A percentile compares a stretch with the other conserved stretches of the same genome.
Evolutionary conservation across 2,329 filamentous ascomycete genomes (phyloP).

Genomic region (Didymella sp.): DNA sequence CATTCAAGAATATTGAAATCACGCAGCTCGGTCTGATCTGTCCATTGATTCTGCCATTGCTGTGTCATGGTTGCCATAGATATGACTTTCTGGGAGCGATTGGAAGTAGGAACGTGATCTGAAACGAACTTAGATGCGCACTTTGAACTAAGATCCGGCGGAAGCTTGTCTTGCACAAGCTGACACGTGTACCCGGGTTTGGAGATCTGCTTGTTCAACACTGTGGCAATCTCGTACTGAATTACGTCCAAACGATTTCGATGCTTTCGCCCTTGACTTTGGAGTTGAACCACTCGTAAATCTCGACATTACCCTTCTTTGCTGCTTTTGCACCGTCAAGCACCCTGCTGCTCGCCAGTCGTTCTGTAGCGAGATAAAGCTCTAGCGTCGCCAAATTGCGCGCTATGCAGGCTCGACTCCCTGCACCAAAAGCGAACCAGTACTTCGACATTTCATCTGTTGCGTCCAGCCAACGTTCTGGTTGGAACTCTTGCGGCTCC

Average conservation of each 20-base stretch:
- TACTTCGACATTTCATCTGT: conserved; percentile 43
- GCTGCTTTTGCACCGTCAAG: conserved; percentile 54
- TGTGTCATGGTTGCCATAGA: too few relatives aligned
- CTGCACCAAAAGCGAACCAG: conserved; percentile 43
- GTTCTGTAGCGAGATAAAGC: conserved; percentile 45
- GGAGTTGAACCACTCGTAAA: conserved; percentile 65
- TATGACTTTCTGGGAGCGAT: too few relatives aligned
- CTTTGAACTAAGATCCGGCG: too few relatives aligned
- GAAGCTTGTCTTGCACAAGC: too few relatives aligned
- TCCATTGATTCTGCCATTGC: too few relatives aligned
- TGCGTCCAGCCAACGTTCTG: conserved; percentile 45
- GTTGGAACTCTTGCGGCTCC: conserved; percentile 26
- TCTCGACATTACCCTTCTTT: conserved; percentile 53
- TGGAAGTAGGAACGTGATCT: too few relatives aligned
- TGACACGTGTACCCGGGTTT: too few relatives aligned
- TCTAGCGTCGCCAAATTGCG: conserved; percentile 42
- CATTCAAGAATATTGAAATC: too few relatives aligned
- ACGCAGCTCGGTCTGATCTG: too few relatives aligned
- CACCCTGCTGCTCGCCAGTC: conserved; percentile 53
- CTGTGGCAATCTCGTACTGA: too few relatives aligned
- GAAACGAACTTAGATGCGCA: too few relatives aligned
- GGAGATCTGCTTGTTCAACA: too few relatives aligned
- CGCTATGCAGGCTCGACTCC: conserved; percentile 43
- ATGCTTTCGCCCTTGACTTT: conserved; percentile 60
- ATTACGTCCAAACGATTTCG: conserved; percentile 39